A percentile compares a stretch with the other conserved stretches of the same genome.
Conservation (phyloP, 306 rosid species). For the Astragalus glycyphyllos region DNA sequence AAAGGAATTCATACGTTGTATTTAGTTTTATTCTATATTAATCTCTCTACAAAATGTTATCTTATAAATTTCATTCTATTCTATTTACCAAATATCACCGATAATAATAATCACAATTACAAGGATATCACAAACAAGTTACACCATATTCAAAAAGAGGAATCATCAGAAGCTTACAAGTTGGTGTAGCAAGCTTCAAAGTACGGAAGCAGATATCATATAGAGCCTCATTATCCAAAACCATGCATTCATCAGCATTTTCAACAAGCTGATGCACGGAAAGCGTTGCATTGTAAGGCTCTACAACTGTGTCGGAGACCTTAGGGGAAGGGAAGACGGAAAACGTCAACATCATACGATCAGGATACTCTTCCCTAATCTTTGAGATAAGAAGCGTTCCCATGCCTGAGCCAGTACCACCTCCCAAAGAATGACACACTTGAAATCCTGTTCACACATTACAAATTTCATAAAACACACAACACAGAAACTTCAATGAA, state of each 20-base stretch:
- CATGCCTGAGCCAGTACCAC: slow-evolving; percentile 80
- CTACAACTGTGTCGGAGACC: slow-evolving; percentile 92
- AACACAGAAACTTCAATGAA: slow-evolving; percentile 17
- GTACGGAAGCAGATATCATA: slow-evolving; percentile 88
- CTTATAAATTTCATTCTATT: neutral
- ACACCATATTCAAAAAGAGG: slow-evolving; percentile 13
- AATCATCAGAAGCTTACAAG: slow-evolving; percentile 55
- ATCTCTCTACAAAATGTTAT: neutral
- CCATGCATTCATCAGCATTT: slow-evolving; percentile 92
- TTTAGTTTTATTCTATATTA: neutral
- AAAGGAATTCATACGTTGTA: neutral
- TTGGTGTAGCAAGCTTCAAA: slow-evolving; percentile 80
- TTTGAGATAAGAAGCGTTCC: slow-evolving; percentile 71
- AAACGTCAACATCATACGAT: slow-evolving; percentile 74
- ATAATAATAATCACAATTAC: neutral
- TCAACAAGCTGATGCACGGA: slow-evolving; percentile 92
- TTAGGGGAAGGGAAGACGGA: slow-evolving; percentile 87
- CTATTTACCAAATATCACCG: neutral
- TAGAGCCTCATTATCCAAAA: slow-evolving; percentile 85
- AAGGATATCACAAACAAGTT: slow-evolving; percentile 27
- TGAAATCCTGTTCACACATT: slow-evolving; percentile 57
- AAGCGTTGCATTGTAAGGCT: slow-evolving; percentile 89
- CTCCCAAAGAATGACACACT: slow-evolving; percentile 71
- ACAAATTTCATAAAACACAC: neutral
- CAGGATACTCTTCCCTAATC: slow-evolving; percentile 73